Evolutionary conservation across 2,329 filamentous ascomycete genomes (phyloP), one percentile per base, ranked within the genome.

Genomic region (Fusarium proliferatum): DNA sequence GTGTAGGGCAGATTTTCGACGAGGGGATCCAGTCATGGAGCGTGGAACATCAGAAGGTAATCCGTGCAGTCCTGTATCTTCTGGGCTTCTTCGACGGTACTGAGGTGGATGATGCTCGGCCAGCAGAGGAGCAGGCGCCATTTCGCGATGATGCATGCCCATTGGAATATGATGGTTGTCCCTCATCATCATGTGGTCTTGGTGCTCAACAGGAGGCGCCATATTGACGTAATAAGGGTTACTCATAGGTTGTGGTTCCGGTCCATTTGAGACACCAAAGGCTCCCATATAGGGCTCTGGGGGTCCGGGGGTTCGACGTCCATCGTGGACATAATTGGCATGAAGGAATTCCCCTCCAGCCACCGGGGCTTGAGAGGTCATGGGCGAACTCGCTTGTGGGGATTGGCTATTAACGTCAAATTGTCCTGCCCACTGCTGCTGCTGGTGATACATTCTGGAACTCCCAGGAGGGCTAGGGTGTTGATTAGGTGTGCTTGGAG

Each of bases 381-480:
- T 84, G 11, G 86, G 85, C n/a, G 86, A 86, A 28, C 82, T 82
- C 26, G 83, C 79, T 60, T 86, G 84, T 65, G 82, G 85, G 36
- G 80, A 80, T 30, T 83, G 79, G 56, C 83, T 79, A 69, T 81
- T 82, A 61, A 87, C 79, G 43, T 84, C 82, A 73, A 87, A 86
- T 38, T 74, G 67, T 61, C 72, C 64, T 66, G 81, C 64, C 69
- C 77, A 77, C 82, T 84, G 88, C 82, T 84, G 88, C 38, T 84
- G 88, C 38, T 80, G 76, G 34, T 80, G 77, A 63, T 85, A 86
- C 81, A 87, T 84, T 60, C 82, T 85, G 65, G 85, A 84, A 39
- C 83, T 84, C 46, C 81, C 81, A n/a, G 86, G 85, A 48, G 87
- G 86, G 15, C 85, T 86, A 41, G 84, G 85, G 60, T 85, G 85